Evolutionary conservation across 2,329 filamentous ascomycete species (phyloP).

Genomic region (Phoma sp.): DNA sequence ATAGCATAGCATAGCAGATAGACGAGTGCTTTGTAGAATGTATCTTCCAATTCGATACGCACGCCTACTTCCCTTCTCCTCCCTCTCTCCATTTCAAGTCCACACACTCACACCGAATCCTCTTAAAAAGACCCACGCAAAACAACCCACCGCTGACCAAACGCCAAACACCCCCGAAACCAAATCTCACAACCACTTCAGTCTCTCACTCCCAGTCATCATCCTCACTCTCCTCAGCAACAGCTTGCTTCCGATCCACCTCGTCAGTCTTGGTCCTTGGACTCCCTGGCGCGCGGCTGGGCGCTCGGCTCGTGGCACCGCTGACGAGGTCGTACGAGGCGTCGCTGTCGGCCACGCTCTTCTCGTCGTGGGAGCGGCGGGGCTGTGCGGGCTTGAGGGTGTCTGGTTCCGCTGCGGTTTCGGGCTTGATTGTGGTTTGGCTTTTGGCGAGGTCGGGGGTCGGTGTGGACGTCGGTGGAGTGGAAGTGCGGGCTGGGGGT

Average conservation of each 20-base stretch:
- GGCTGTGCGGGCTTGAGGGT: conserved; percentile 64
- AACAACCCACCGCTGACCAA: background rate
- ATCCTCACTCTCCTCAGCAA: conserved; percentile 64
- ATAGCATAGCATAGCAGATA: background rate
- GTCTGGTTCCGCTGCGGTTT: conserved; percentile 14
- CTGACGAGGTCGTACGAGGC: conserved; percentile 92
- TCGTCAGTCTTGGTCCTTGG: conserved; percentile 57
- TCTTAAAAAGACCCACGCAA: background rate
- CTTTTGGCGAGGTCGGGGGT: conserved; percentile 39
- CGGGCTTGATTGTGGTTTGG: conserved; percentile 49
- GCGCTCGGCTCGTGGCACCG: conserved; percentile 75
- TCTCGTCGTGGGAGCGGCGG: conserved; percentile 72
- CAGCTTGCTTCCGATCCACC: conserved; percentile 49
- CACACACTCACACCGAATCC: background rate
- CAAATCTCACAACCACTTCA: too few species aligned
- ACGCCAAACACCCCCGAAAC: background rate
- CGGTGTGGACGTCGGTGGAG: conserved; percentile 15
- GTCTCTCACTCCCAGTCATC: conserved; percentile 76
- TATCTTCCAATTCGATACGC: too few species aligned
- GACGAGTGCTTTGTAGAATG: background rate
- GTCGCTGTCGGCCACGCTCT: conserved; percentile 90
- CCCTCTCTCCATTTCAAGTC: background rate
- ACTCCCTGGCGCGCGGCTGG: conserved; percentile 59
- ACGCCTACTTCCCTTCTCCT: too few species aligned
- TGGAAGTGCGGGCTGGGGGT: conserved; percentile 18